Percentiles rank a stretch among this genome's conserved stretches.
Evolutionary conservation across 257 asterid genomes (phyloP).

Genomic region (Solanum neorickii): DNA sequence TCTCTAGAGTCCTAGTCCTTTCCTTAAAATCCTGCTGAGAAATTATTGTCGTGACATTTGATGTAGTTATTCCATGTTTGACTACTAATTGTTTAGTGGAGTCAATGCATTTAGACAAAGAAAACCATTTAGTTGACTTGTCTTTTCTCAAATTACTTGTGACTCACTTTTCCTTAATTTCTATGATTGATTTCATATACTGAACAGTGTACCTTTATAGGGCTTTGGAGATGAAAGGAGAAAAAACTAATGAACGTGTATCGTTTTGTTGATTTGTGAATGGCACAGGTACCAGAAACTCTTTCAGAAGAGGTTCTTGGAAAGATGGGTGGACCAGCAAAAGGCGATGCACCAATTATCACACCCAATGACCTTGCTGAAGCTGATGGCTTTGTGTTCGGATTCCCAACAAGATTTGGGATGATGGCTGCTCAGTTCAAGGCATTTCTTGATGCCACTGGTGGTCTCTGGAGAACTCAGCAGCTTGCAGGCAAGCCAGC

Average conservation of each 20-base stretch:
- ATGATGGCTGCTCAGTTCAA: constrained; percentile 67
- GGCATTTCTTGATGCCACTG: constrained; percentile 49
- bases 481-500: constrained; percentile 55
- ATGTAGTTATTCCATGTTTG: background rate
- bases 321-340: constrained; percentile 49
- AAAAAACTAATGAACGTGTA: background rate
- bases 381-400: constrained; percentile 46
- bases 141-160: background rate
- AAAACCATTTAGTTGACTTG: background rate
- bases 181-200: background rate
- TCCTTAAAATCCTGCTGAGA: background rate
- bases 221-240: background rate
- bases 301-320: constrained; percentile 40
- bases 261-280: background rate
- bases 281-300: constrained; percentile 43
- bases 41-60: background rate
- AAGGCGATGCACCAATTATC: constrained; percentile 39
- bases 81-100: background rate
- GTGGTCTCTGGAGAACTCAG: constrained; percentile 44
- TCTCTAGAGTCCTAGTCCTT: background rate
- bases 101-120: background rate
- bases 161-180: background rate
- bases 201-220: background rate
- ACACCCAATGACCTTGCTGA: constrained; percentile 33
- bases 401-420: constrained; percentile 63